phyloP scores from a whole-genome alignment of 1,284 basidiomycete genomes.

The Malassezia psittaci region DNA sequence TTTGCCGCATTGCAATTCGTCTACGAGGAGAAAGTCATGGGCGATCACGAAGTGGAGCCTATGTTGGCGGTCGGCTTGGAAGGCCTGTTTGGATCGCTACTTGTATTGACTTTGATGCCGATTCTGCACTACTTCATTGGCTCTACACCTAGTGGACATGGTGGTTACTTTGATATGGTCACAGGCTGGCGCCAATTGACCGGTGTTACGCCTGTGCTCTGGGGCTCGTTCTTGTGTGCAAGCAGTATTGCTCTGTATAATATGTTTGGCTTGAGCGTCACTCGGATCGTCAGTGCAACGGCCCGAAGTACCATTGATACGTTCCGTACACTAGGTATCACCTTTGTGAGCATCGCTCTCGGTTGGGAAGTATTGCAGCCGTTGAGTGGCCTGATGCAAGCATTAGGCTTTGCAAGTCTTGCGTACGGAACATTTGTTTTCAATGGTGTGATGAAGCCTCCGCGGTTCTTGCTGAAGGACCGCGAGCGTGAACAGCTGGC shows the following conservation, averaged over 20 bases:
- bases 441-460: constrained; percentile 40
- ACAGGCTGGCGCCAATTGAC: constrained; percentile 84
- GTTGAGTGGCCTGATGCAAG: constrained; percentile 73
- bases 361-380: constrained; percentile 85
- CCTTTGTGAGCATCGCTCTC: constrained; percentile 31
- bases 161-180: constrained; percentile 81
- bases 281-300: constrained; percentile 51
- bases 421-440: constrained; percentile 58
- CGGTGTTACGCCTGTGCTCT: constrained; percentile 64
- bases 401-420: constrained; percentile 75
- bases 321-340: constrained; percentile 85
- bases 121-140: constrained; percentile 55
- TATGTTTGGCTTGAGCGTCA: constrained; percentile 86
- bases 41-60: constrained; percentile 75
- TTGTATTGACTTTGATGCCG: constrained; percentile 65
- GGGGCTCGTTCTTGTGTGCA: constrained; percentile 59
- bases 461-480: constrained; percentile 2
- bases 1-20: constrained; percentile 88
- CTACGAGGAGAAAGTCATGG: constrained; percentile 73
- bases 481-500: neutral
- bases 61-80: constrained; percentile 86
- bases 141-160: constrained; percentile 53
- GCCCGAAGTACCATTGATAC: constrained; percentile 68
- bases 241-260: constrained; percentile 78
- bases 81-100: constrained; percentile 77